Evolutionary conservation across 1,139 yeast species (phyloP).

Genomic region (Zygoascus meyerae): DNA sequence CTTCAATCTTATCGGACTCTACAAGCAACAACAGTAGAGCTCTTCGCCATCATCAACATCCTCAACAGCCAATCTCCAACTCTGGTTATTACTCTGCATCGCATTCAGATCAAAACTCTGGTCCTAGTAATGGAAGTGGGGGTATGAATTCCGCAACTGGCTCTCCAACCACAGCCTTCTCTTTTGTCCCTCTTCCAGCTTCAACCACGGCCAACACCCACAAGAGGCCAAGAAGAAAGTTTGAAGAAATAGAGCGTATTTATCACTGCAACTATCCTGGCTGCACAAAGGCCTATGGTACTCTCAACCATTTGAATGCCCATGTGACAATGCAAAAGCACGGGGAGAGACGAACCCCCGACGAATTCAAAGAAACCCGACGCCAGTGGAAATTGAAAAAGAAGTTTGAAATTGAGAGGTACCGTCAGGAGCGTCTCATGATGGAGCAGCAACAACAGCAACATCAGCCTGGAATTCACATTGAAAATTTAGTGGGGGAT

Average conservation of each 20-base stretch:
- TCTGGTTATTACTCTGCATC: too few relatives aligned
- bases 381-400: constrained; percentile 29
- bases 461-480: not conserved
- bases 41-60: too few relatives aligned
- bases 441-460: constrained; percentile 6
- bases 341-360: constrained; percentile 62
- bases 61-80: too few relatives aligned
- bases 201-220: constrained; percentile 14
- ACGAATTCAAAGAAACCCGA: constrained; percentile 54
- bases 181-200: constrained; percentile 3
- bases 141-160: too few relatives aligned
- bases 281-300: constrained; percentile 69
- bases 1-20: too few relatives aligned
- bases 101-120: too few relatives aligned
- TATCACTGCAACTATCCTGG: constrained; percentile 56
- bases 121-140: too few relatives aligned
- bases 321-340: constrained; percentile 69
- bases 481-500: not conserved
- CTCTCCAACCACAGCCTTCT: not conserved
- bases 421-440: constrained; percentile 11
- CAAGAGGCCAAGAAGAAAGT: constrained; percentile 58
- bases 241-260: constrained; percentile 63
- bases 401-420: constrained; percentile 15
- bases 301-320: constrained; percentile 70
- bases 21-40: too few relatives aligned